These are phyloP conservation scores for Trichophaea hybrida DNA, from an alignment of 2,329 filamentous ascomycete genomes.

Conservation along the genomic window DNA sequence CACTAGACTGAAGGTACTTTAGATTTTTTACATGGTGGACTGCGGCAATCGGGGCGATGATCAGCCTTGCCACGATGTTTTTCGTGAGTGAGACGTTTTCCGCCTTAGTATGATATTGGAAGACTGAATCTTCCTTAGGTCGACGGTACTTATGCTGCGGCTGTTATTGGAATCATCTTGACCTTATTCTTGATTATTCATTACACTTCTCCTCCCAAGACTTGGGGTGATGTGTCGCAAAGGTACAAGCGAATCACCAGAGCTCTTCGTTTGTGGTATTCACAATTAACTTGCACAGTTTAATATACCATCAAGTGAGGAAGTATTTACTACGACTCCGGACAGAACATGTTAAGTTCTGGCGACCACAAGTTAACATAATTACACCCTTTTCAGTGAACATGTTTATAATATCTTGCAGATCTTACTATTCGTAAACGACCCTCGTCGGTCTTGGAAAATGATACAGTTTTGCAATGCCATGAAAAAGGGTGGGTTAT, in stretches of 20 bases:
- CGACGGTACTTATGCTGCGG: conserved; percentile 63
- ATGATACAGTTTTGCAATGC: conserved; percentile 87
- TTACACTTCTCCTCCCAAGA: conserved; percentile 69
- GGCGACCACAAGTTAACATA: conserved; percentile 48
- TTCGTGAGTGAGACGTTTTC: conserved; percentile 39
- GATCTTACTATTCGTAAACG: conserved; percentile 69
- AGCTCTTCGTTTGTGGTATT: neutral
- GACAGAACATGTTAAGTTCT: conserved; percentile 86
- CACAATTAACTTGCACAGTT: conserved; percentile 34
- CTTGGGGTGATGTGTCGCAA: conserved; percentile 82
- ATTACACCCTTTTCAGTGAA: neutral
- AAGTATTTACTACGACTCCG: conserved; percentile 74
- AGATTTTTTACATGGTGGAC: conserved; percentile 63
- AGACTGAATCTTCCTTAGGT: conserved; percentile 30
- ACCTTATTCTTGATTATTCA: conserved; percentile 74
- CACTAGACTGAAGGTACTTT: neutral
- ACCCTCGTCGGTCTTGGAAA: conserved; percentile 65
- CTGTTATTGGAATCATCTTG: conserved; percentile 57
- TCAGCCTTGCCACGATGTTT: conserved; percentile 72
- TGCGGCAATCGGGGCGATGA: conserved; percentile 57
- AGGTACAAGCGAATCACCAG: neutral
- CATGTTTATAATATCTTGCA: conserved; percentile 30
- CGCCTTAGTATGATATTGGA: neutral
- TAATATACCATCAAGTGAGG: conserved; percentile 77
- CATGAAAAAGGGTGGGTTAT: conserved; percentile 72